phyloP scores from a whole-genome alignment of 352 stramenopile genomes.

The Pythium dissimile region DNA sequence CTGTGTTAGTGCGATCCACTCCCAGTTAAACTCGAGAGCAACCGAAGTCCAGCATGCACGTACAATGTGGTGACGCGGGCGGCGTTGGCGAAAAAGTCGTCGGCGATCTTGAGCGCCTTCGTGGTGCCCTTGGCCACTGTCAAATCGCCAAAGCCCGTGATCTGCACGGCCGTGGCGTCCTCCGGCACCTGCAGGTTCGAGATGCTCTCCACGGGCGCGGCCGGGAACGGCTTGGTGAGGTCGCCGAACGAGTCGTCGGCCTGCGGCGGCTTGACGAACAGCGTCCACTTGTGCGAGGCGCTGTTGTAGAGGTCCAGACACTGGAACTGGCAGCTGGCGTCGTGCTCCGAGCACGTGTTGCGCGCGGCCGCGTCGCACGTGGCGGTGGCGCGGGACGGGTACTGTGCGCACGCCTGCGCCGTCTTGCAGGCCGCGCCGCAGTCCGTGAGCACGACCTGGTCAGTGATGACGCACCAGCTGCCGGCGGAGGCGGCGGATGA shows the following conservation, averaged over 20 bases:
- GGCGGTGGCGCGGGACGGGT: conserved; percentile 21
- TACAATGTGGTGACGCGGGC: conserved; percentile 42
- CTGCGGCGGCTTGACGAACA: conserved; percentile 67
- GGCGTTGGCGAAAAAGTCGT: conserved; percentile 41
- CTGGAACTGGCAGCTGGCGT: conserved; percentile 57
- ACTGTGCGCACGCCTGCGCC: conserved; percentile 63
- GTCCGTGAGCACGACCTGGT: conserved; percentile 39
- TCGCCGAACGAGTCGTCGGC: conserved; percentile 37
- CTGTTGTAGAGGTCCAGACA: conserved; percentile 61
- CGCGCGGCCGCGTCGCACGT: conserved; percentile 46
- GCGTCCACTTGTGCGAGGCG: conserved; percentile 39
- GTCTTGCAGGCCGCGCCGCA: conserved; percentile 37
- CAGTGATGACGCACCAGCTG: conserved; percentile 49
- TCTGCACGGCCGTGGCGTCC: conserved; percentile 56
- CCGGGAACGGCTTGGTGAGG: conserved; percentile 30
- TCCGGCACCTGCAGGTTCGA: conserved; percentile 34
- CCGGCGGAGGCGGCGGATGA: not conserved
- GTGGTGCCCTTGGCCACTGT: conserved; percentile 55
- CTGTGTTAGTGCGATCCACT: not conserved
- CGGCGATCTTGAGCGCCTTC: conserved; percentile 47
- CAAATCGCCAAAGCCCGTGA: conserved; percentile 59
- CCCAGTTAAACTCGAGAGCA: no score
- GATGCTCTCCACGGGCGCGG: conserved; percentile 50
- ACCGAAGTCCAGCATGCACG: conserved; percentile 4
- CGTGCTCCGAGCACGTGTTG: conserved; percentile 46